Evolutionary conservation across 2,329 filamentous ascomycete genomes (phyloP), one percentile per base, ranked within the genome.

Genomic region (Grosmannia serpens): DNA sequence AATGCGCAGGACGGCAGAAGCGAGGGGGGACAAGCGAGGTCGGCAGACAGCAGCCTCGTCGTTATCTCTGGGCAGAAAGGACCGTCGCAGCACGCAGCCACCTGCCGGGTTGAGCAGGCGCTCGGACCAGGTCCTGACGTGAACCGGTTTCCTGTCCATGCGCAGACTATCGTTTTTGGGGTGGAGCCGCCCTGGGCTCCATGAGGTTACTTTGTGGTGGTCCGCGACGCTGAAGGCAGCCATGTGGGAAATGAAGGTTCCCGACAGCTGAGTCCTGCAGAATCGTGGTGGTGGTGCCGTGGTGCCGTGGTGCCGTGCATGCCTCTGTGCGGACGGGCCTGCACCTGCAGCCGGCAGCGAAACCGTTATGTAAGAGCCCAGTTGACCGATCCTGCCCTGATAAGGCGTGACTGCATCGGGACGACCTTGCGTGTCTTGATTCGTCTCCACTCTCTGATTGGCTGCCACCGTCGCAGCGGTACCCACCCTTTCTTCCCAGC

Each of bases 71-170:
- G 22, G 22, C 15, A 26, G 20, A 29, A 2, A 27, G 5, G 4
- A 3, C 44, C 15, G 20, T 24, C 8, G 47, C 47, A 15, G 20
- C 15, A 8, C 29, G 9, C 20, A 55, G 17, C 24, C 51, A 57
- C 54, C 53, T 51, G 46, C 51, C 51, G 17, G 20, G 44, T 55
- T 52, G 31, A 55, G 58, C 20, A 46, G 51, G 22, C 22, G 55
- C 55, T 57, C n/a, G 51, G 58, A 27, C 55, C 54, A 59, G 22
- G n/a, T 41, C 22, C 41, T 44, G 41, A 38, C 31, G n/a, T 22
- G 29, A 13, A 20, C n/a, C 6, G 22, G 13, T 52, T 22, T 4
- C 20, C 35, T 26, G 22, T 49, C 27, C 26, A 51, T 51, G 26
- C 51, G 51, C n/a, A 51, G 49, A 51, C 46, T 49, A 49, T 49